Conservation (phyloP, 2,329 filamentous ascomycete species). For the Hymenoscyphus fraxineus region DNA sequence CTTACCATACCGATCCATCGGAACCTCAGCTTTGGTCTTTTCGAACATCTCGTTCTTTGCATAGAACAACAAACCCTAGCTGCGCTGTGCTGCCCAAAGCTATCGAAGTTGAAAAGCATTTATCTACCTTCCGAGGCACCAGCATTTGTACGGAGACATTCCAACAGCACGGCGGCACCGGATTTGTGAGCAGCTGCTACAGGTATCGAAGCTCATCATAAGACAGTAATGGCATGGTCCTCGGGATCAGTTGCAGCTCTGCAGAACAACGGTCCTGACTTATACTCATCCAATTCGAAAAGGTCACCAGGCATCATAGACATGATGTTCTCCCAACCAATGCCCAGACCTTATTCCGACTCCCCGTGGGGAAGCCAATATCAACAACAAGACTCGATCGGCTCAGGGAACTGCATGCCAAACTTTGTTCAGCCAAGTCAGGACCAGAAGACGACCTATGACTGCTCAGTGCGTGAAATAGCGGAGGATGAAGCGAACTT, state of each 20-base stretch:
- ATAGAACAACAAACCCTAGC: not conserved
- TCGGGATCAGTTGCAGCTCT: not conserved
- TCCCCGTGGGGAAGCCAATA: not conserved
- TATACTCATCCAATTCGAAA: constrained; percentile 3
- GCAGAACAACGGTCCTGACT: constrained; percentile 2
- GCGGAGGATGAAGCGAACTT: not conserved
- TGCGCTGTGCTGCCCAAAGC: not conserved
- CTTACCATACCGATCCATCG: not conserved
- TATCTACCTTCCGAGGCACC: not conserved
- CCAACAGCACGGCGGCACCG: not conserved
- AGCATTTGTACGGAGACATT: not conserved
- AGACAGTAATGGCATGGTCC: not conserved
- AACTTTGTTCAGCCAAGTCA: not conserved
- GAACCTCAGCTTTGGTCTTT: not conserved
- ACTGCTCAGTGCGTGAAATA: not conserved
- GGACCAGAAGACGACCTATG: not conserved
- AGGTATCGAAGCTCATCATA: not conserved
- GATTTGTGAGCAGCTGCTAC: not conserved
- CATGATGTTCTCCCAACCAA: not conserved
- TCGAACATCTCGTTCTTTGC: not conserved
- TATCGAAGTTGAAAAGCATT: not conserved
- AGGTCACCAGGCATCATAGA: not conserved
- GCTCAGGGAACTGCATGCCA: not conserved
- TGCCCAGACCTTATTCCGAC: not conserved
- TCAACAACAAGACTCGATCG: constrained; percentile 1